A percentile compares a stretch with the other conserved stretches of the same genome.
These are phyloP conservation scores for Mychonastes homosphaera DNA, from an alignment of 139 green algal genomes.

Conservation along the genomic window DNA sequence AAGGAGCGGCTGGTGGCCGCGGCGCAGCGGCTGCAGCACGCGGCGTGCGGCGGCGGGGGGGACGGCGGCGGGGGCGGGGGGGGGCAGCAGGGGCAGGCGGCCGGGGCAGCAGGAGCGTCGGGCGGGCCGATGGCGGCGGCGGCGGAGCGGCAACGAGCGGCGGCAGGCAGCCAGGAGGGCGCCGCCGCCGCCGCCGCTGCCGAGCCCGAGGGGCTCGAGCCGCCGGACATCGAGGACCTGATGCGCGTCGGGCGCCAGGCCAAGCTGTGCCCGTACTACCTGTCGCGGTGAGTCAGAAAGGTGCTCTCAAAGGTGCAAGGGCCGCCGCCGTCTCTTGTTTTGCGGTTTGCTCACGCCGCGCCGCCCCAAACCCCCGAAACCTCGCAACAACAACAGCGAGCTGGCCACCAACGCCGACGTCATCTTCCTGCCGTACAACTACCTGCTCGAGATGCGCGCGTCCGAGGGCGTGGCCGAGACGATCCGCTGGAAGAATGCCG, in stretches of 20 bases:
- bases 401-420: constrained; percentile 54
- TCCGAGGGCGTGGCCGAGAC: not conserved
- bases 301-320: too few relatives aligned
- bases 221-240: constrained; percentile 87
- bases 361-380: too few relatives aligned
- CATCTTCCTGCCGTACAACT: constrained; percentile 96
- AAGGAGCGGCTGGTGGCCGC: constrained; percentile 16
- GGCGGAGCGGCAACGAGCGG: constrained; percentile 10
- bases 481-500: constrained; percentile 53
- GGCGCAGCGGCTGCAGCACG: constrained; percentile 4
- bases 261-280: constrained; percentile 65
- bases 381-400: too few relatives aligned
- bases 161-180: too few relatives aligned
- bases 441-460: constrained; percentile 53
- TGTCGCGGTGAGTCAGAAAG: too few relatives aligned
- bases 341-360: too few relatives aligned
- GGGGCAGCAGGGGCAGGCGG: not conserved
- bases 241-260: constrained; percentile 32
- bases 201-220: not conserved
- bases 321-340: too few relatives aligned
- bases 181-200: not conserved
- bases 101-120: not conserved
- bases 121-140: not conserved
- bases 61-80: not conserved
- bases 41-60: not conserved